Percentiles rank a stretch among this genome's conserved stretches.
phyloP scores from a whole-genome alignment of 208 protist genomes.

The Endotrypanum monterogeii region DNA sequence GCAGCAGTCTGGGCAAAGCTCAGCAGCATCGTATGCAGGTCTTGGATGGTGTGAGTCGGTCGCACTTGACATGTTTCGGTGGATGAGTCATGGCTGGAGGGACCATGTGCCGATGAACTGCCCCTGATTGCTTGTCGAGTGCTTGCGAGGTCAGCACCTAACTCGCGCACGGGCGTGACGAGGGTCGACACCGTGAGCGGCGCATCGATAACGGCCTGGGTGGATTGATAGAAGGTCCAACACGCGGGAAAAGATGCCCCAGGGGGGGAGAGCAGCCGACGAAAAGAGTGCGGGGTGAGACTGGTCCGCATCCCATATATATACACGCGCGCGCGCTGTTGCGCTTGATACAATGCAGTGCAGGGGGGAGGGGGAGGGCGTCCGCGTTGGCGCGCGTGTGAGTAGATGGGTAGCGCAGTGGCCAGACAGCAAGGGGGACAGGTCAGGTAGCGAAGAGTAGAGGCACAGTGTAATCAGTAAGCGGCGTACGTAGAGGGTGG shows the following conservation, averaged over 20 bases:
- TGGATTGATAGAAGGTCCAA: not conserved
- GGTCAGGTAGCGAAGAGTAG: too few species aligned
- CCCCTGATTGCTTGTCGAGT: not conserved
- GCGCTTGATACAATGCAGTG: too few species aligned
- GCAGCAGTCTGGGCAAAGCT: conserved; percentile 17
- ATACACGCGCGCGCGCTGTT: not conserved
- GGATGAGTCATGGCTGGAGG: not conserved
- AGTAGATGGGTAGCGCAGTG: too few species aligned
- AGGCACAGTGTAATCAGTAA: too few species aligned
- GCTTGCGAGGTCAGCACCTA: not conserved
- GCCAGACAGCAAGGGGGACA: too few species aligned
- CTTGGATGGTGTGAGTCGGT: conserved; percentile 19
- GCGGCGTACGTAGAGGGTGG: too few species aligned
- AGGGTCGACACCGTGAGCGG: not conserved
- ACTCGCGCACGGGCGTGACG: not conserved
- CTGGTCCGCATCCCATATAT: not conserved
- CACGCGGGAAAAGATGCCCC: not conserved
- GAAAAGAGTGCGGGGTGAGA: not conserved
- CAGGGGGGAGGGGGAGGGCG: too few species aligned
- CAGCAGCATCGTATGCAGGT: conserved; percentile 27
- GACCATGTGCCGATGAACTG: not conserved
- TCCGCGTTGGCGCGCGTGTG: too few species aligned
- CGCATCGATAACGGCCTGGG: not conserved
- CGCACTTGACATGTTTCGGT: not conserved
- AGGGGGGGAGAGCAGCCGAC: not conserved